A percentile compares a stretch with the other conserved stretches of the same genome.
Evolutionary conservation across 2,329 filamentous ascomycete species (phyloP).

Genomic region (Ceratocystiopsis minuta): DNA sequence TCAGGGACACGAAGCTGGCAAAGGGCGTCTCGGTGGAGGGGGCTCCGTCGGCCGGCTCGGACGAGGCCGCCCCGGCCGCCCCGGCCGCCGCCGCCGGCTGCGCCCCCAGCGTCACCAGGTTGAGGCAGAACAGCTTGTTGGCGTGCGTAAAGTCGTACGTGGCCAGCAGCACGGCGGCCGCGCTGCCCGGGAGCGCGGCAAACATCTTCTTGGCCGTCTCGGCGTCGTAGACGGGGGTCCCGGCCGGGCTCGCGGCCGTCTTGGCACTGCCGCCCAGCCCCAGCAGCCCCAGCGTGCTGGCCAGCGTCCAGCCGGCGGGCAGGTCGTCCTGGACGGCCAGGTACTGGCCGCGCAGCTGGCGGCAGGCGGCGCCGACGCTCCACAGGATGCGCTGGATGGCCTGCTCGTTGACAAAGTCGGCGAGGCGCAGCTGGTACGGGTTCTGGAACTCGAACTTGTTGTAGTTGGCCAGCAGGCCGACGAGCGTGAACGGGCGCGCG

Average conservation of each 20-base stretch:
- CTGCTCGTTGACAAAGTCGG: constrained; percentile 86
- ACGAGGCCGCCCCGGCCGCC: background rate
- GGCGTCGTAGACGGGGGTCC: constrained; percentile 44
- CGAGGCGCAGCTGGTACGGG: constrained; percentile 77
- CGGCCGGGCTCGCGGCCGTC: constrained; percentile 45
- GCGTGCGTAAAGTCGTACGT: constrained; percentile 87
- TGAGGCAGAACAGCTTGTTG: constrained; percentile 89
- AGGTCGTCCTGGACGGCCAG: constrained; percentile 76
- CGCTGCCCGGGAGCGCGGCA: constrained; percentile 56
- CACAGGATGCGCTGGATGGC: constrained; percentile 68
- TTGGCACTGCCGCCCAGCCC: constrained; percentile 44
- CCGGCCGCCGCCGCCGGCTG: constrained; percentile 16
- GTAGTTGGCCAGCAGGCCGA: constrained; percentile 86
- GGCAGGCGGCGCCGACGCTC: constrained; percentile 57
- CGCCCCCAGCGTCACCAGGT: constrained; percentile 44
- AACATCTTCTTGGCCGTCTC: constrained; percentile 76
- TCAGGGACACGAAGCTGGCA: constrained; percentile 66
- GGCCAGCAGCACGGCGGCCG: constrained; percentile 64
- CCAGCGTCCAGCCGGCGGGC: constrained; percentile 75
- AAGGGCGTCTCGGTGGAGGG: constrained; percentile 54
- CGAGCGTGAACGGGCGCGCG: constrained; percentile 48
- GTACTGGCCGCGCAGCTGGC: constrained; percentile 53
- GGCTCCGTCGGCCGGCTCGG: constrained; percentile 8
- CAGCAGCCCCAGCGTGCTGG: constrained; percentile 65
- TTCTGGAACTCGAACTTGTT: constrained; percentile 99